Percentiles rank a stretch among this genome's conserved stretches.
These are phyloP conservation scores for Trichosporon faecale DNA, from an alignment of 1,284 basidiomycete genomes.

Conservation along the genomic window DNA sequence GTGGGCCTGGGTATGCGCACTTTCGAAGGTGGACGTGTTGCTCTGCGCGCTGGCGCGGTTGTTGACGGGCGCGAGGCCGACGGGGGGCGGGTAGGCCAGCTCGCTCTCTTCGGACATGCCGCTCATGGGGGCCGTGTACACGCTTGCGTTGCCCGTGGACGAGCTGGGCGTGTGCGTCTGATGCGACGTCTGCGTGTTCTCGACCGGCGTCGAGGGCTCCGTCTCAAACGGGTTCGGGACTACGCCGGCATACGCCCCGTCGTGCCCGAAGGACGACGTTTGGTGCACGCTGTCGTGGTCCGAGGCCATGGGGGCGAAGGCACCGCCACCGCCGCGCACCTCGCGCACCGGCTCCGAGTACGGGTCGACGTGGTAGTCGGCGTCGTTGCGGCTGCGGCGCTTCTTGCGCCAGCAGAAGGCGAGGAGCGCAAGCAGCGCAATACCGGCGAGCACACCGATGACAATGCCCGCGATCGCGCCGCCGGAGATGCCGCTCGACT, in stretches of 20 bases:
- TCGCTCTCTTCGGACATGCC: not conserved
- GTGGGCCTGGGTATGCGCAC: not conserved
- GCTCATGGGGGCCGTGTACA: not conserved
- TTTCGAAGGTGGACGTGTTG: not conserved
- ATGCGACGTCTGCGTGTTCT: conserved; percentile 5
- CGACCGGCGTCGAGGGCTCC: conserved; percentile 20
- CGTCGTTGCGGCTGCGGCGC: not conserved
- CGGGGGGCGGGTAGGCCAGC: not conserved
- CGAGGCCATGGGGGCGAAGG: not conserved
- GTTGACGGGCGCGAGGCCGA: not conserved
- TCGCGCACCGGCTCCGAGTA: conserved; percentile 19
- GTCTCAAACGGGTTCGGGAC: conserved; percentile 23
- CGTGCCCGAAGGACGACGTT: conserved; percentile 1
- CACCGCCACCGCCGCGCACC: not conserved
- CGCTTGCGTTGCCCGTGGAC: not conserved
- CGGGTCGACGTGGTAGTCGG: conserved; percentile 8
- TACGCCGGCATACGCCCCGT: not conserved
- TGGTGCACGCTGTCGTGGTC: conserved; percentile 17
- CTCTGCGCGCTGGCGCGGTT: conserved; percentile 1
- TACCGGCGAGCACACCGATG: conserved; percentile 36
- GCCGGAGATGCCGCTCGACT: conserved; percentile 25
- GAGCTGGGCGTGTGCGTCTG: conserved; percentile 9
- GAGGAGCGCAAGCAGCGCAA: conserved; percentile 28
- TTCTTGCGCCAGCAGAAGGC: conserved; percentile 19
- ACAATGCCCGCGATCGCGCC: conserved; percentile 47